phyloP scores from a whole-genome alignment of 805 yeast species.

The Metschnikowia henanensis region DNA sequence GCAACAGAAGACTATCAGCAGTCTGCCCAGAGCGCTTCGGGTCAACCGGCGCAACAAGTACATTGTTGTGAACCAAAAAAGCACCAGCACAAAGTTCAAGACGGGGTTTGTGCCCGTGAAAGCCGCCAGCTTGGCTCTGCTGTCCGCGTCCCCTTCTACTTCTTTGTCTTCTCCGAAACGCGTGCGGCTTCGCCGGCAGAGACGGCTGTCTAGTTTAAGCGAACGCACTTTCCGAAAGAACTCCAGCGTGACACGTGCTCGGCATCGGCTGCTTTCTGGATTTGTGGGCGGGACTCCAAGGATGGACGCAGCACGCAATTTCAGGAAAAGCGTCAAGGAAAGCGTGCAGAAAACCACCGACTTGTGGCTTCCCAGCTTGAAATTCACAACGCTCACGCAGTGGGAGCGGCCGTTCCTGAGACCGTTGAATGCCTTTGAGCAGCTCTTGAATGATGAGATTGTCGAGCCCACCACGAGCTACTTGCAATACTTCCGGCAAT shows the following conservation, averaged over 20 bases:
- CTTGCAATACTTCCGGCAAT: not conserved
- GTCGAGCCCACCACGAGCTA: constrained; percentile 46
- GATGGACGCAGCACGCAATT: constrained; percentile 43
- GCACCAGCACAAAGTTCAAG: constrained; percentile 6
- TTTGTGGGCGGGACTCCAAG: not conserved
- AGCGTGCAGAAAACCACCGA: constrained; percentile 58
- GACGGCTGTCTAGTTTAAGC: constrained; percentile 5
- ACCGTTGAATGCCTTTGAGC: constrained; percentile 51
- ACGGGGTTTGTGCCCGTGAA: constrained; percentile 12
- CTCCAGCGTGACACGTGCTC: not conserved
- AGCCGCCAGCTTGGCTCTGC: constrained; percentile 1
- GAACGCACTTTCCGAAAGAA: constrained; percentile 8
- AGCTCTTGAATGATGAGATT: constrained; percentile 26
- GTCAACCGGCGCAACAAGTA: constrained; percentile 7
- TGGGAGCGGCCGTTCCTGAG: constrained; percentile 47
- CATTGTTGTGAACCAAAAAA: constrained; percentile 1
- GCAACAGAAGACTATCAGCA: constrained; percentile 7
- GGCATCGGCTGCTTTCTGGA: not conserved
- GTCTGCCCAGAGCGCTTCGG: constrained; percentile 9
- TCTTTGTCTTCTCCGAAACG: not conserved
- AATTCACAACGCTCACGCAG: constrained; percentile 51
- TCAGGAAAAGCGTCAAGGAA: constrained; percentile 56
- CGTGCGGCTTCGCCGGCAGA: not conserved
- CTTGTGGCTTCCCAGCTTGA: constrained; percentile 54
- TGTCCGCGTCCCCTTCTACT: not conserved